Conservation (phyloP, 352 stramenopile species). For the Pythium rishiriense region DNA sequence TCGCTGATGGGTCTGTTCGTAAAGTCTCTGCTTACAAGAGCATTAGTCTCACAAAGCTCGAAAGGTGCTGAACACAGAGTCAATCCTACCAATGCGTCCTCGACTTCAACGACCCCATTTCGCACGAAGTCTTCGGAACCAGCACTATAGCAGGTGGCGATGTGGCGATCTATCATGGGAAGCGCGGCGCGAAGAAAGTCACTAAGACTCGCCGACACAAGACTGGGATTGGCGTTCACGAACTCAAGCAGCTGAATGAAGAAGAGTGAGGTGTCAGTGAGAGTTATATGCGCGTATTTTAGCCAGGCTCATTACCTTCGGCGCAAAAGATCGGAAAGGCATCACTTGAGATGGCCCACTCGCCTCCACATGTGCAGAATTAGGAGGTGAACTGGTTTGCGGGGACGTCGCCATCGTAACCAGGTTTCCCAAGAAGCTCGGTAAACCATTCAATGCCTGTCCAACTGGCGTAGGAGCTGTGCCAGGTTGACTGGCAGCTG, state of each 20-base stretch:
- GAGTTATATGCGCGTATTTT: neutral
- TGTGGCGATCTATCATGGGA: slow-evolving; percentile 5
- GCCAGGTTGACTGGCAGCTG: neutral
- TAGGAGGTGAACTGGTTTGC: neutral
- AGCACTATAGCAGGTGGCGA: slow-evolving; percentile 2
- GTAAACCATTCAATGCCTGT: slow-evolving; percentile 5
- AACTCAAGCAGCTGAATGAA: slow-evolving; percentile 3
- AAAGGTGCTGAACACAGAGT: neutral
- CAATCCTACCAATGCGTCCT: slow-evolving; percentile 15
- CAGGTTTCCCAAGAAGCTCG: neutral
- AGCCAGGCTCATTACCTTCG: neutral
- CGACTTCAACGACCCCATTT: slow-evolving; percentile 13
- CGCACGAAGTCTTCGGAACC: slow-evolving; percentile 5
- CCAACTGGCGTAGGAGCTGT: neutral
- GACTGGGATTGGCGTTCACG: neutral
- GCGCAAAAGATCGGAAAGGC: slow-evolving; percentile 8
- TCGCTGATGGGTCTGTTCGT: slow-evolving; percentile 1
- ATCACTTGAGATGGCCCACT: neutral
- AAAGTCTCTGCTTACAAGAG: neutral
- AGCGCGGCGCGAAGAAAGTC: slow-evolving; percentile 1
- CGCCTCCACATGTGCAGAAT: neutral
- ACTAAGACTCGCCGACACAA: slow-evolving; percentile 2
- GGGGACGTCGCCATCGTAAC: neutral
- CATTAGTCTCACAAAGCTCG: neutral
- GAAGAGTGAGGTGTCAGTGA: neutral